These are phyloP conservation scores for Cystobasidium ongulense DNA, from an alignment of 768 basidiomycete genomes.

Conservation along the genomic window DNA sequence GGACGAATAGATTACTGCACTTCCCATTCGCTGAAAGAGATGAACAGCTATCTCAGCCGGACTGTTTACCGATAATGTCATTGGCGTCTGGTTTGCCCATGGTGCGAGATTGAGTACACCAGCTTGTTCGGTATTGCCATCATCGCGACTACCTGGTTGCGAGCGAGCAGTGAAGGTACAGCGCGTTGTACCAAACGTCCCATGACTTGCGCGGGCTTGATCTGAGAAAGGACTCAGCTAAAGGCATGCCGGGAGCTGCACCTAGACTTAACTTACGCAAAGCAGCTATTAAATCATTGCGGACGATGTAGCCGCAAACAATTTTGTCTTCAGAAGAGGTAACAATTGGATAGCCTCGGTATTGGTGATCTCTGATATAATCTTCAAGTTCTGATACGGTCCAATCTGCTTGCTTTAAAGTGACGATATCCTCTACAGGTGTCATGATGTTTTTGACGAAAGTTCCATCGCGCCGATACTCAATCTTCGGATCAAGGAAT, in stretches of 20 bases:
- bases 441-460: slow-evolving; percentile 38
- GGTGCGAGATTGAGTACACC: slow-evolving; percentile 31
- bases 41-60: slow-evolving; percentile 41
- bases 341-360: slow-evolving; percentile 39
- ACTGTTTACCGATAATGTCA: slow-evolving; percentile 33
- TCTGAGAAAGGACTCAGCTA: slow-evolving; percentile 12
- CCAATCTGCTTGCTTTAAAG: slow-evolving; percentile 72
- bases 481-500: slow-evolving; percentile 39
- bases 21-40: slow-evolving; percentile 38
- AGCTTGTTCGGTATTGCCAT: not conserved
- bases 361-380: slow-evolving; percentile 31
- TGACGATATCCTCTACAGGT: slow-evolving; percentile 50
- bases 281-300: slow-evolving; percentile 84
- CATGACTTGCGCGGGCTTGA: not conserved
- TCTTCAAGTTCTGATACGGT: slow-evolving; percentile 55
- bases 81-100: slow-evolving; percentile 39
- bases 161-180: not conserved
- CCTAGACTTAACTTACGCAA: slow-evolving; percentile 47
- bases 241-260: not conserved
- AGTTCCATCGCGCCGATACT: slow-evolving; percentile 38
- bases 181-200: slow-evolving; percentile 7
- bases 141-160: not conserved
- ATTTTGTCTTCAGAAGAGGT: slow-evolving; percentile 39
- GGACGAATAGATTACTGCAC: not conserved
- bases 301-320: slow-evolving; percentile 81